Evolutionary conservation across 1,284 basidiomycete genomes (phyloP).

Genomic region (Marasmius fiardii): DNA sequence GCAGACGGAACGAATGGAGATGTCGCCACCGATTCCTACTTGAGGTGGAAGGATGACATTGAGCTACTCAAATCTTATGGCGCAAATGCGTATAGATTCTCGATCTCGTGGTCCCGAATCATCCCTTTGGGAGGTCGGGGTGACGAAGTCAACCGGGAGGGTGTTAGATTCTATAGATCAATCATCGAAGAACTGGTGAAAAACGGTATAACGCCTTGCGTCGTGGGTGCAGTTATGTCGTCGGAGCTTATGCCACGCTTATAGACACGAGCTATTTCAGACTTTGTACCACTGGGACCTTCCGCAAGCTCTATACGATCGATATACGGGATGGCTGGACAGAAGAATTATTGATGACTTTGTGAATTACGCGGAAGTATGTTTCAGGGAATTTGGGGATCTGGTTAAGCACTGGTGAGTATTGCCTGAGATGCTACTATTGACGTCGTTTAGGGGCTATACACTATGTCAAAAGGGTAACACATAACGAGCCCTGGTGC

Average conservation of each 20-base stretch:
- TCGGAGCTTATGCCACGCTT: neutral
- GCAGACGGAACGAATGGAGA: conserved; percentile 65
- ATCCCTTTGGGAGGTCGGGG: conserved; percentile 67
- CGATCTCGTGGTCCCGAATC: conserved; percentile 71
- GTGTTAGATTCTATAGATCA: conserved; percentile 64
- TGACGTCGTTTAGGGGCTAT: neutral
- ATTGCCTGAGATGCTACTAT: neutral
- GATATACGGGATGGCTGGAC: conserved; percentile 73
- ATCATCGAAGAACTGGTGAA: conserved; percentile 66
- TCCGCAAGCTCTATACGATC: conserved; percentile 64
- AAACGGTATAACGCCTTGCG: conserved; percentile 63
- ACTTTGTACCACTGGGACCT: conserved; percentile 81
- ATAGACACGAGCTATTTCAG: conserved; percentile 27
- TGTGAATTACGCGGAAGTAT: conserved; percentile 60
- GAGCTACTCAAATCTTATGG: conserved; percentile 58
- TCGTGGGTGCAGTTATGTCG: conserved; percentile 41
- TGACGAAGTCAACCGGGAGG: conserved; percentile 67
- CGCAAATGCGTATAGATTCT: conserved; percentile 65
- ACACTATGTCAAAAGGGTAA: conserved; percentile 40
- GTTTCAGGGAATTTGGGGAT: conserved; percentile 72
- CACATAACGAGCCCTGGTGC: conserved; percentile 75
- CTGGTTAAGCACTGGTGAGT: conserved; percentile 70
- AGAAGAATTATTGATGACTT: conserved; percentile 62
- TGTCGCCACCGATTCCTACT: conserved; percentile 69
- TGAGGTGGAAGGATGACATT: conserved; percentile 66